These are phyloP conservation scores for Aspergillus uvarum DNA, from an alignment of 2,329 filamentous ascomycete genomes.

Conservation along the genomic window DNA sequence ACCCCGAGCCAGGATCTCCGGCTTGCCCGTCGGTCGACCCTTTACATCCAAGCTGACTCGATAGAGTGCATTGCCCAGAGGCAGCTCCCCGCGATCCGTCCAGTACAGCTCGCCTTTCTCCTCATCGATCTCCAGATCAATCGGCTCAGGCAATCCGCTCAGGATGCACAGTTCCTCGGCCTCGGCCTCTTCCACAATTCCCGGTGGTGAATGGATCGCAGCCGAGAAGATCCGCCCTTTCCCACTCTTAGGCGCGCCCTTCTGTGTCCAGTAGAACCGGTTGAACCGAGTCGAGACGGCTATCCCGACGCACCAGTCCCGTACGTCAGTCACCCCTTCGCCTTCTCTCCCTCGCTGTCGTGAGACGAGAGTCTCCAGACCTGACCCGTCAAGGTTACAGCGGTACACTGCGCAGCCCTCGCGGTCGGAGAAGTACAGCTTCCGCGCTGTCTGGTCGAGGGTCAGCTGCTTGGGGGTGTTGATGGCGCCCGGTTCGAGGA, in stretches of 20 bases:
- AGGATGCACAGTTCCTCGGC: constrained; percentile 30
- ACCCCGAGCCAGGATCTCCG: constrained; percentile 30
- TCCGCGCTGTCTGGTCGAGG: constrained; percentile 25
- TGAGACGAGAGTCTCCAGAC: constrained; percentile 40
- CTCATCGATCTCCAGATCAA: constrained; percentile 58
- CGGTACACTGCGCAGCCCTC: constrained; percentile 44
- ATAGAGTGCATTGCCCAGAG: constrained; percentile 56
- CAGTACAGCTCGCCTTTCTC: constrained; percentile 53
- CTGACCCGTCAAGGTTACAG: constrained; percentile 36
- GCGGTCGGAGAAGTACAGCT: constrained; percentile 47
- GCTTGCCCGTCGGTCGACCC: constrained; percentile 23
- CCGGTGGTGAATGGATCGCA: constrained; percentile 30
- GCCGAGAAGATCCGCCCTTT: constrained; percentile 57
- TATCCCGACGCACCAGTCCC: constrained; percentile 58
- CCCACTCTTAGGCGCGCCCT: constrained; percentile 53
- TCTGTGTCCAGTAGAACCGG: constrained; percentile 62
- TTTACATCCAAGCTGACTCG: constrained; percentile 25
- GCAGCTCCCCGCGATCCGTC: constrained; percentile 61
- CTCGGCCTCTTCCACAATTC: too few species aligned
- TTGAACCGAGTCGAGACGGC: constrained; percentile 45
- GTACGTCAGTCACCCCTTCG: constrained; percentile 34
- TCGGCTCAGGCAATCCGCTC: constrained; percentile 53
- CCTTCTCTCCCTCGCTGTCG: constrained; percentile 17
- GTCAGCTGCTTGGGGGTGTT: constrained; percentile 52
- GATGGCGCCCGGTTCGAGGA: constrained; percentile 47